These are phyloP conservation scores for Phylloporus sp. DNA, from an alignment of 1,284 basidiomycete species.

Conservation along the genomic window DNA sequence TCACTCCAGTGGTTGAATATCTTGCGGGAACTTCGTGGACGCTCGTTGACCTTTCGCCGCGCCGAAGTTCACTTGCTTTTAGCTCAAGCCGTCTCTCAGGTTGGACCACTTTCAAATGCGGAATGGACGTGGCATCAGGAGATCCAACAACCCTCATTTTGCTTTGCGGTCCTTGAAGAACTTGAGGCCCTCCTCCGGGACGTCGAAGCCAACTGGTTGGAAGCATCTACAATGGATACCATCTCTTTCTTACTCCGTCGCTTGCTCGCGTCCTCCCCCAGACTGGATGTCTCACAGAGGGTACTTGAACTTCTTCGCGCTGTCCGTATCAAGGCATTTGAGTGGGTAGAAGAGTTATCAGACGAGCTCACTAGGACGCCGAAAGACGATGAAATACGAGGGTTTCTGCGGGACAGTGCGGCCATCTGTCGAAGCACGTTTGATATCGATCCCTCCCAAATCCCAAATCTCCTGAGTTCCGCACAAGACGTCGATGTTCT, in stretches of 20 bases:
- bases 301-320: neutral
- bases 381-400: conserved; percentile 33
- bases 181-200: neutral
- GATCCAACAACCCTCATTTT: neutral
- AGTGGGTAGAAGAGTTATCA: neutral
- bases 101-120: conserved; percentile 36
- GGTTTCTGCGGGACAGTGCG: conserved; percentile 44
- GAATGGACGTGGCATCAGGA: neutral
- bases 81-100: conserved; percentile 50
- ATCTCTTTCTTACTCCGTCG: neutral
- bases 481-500: conserved; percentile 40
- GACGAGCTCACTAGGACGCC: neutral
- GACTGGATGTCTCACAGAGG: neutral
- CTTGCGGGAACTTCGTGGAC: conserved; percentile 45
- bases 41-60: conserved; percentile 45
- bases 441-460: conserved; percentile 39
- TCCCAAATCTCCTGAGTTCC: conserved; percentile 28
- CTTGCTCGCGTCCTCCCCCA: neutral
- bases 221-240: neutral
- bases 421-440: conserved; percentile 52
- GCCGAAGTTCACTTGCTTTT: conserved; percentile 51
- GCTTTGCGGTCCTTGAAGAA: neutral
- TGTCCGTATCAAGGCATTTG: neutral
- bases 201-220: conserved; percentile 48
- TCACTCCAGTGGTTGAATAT: conserved; percentile 60